Percentiles rank a stretch among this genome's conserved stretches.
These are phyloP conservation scores for Crithidia fasciculata DNA, from an alignment of 208 protist species.

Conservation along the genomic window DNA sequence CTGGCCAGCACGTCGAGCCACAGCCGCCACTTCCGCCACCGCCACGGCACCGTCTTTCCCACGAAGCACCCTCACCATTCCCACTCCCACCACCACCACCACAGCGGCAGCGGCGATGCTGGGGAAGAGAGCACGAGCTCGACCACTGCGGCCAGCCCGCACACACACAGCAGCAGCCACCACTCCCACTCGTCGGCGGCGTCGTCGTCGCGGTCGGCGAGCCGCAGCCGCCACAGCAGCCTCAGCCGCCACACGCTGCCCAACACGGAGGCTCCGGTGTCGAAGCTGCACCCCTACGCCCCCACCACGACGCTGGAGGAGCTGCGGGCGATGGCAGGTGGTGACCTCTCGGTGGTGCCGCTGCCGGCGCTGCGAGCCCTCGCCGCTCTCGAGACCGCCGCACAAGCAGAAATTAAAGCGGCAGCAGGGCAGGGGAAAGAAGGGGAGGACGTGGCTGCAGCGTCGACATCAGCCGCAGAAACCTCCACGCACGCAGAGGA, in stretches of 20 bases:
- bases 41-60: constrained; percentile 3
- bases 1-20: neutral
- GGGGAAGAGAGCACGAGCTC: neutral
- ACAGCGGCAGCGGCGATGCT: neutral
- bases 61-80: neutral
- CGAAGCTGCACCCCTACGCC: constrained; percentile 21
- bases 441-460: too few relatives aligned
- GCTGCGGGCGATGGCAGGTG: constrained; percentile 34
- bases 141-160: too few relatives aligned
- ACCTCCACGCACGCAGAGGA: neutral
- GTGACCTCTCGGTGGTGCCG: constrained; percentile 30
- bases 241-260: neutral
- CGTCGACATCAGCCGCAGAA: neutral
- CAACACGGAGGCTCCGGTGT: constrained; percentile 22
- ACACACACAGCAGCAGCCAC: neutral
- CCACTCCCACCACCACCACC: neutral
- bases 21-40: neutral
- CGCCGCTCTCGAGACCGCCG: neutral
- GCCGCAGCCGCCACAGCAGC: constrained; percentile 4
- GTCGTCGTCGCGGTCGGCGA: neutral
- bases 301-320: constrained; percentile 18
- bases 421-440: neutral
- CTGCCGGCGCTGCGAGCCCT: neutral
- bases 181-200: neutral
- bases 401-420: neutral